A percentile compares a stretch with the other conserved stretches of the same genome.
Conservation (phyloP, 352 stramenopile genomes). For the Blastocystis sp. region DNA sequence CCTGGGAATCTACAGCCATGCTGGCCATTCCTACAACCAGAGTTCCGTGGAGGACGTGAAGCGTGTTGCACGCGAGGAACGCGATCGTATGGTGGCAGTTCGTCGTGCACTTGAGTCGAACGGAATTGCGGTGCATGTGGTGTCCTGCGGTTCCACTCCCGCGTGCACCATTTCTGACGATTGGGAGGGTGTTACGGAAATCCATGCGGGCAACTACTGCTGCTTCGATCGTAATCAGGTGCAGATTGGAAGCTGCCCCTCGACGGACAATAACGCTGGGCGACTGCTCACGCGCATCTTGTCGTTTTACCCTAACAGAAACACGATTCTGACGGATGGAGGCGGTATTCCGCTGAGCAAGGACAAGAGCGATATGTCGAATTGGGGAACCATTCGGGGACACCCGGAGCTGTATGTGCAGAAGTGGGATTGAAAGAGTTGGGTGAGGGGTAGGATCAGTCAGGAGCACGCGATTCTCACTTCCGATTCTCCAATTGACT, state of each 20-base stretch:
- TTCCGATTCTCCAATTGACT: conserved; percentile 59
- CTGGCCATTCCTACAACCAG: conserved; percentile 65
- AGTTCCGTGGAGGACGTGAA: conserved; percentile 28
- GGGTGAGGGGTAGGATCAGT: conserved; percentile 17
- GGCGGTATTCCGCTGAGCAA: conserved; percentile 67
- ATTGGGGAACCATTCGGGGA: conserved; percentile 16
- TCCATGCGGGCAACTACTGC: conserved; percentile 66
- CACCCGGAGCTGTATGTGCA: conserved; percentile 60
- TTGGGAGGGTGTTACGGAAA: conserved; percentile 54
- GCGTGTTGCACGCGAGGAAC: conserved; percentile 32
- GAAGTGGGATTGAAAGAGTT: conserved; percentile 1
- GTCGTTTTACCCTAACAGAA: conserved; percentile 32
- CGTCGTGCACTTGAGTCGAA: background rate
- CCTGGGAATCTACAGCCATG: conserved; percentile 59
- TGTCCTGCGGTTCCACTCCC: conserved; percentile 64
- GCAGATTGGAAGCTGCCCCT: conserved; percentile 32
- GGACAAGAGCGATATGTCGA: conserved; percentile 47
- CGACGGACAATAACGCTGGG: conserved; percentile 15
- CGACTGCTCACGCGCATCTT: conserved; percentile 31
- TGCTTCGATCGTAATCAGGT: conserved; percentile 51
- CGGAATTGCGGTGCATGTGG: conserved; percentile 13
- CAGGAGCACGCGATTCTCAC: conserved; percentile 66
- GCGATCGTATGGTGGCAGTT: conserved; percentile 40
- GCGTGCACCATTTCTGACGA: conserved; percentile 50
- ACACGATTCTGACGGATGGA: conserved; percentile 42